These are phyloP conservation scores for Picochlorum sp. DNA, from an alignment of 139 green algal species.

Conservation along the genomic window DNA sequence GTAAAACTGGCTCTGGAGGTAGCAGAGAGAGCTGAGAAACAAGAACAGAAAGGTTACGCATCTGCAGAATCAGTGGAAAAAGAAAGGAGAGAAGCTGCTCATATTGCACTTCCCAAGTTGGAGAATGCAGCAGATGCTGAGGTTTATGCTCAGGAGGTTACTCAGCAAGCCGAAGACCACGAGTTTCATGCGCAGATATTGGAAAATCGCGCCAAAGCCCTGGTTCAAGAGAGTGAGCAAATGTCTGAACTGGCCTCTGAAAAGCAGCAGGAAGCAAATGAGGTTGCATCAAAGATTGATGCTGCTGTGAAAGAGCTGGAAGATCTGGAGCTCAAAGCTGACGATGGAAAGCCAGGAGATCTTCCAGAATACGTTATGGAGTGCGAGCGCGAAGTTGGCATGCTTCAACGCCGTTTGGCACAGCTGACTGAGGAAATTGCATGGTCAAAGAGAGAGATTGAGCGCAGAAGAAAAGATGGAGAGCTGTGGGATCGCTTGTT, in stretches of 20 bases:
- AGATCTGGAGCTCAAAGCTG: slow-evolving; percentile 6
- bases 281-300: not conserved
- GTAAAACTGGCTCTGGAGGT: not conserved
- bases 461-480: not conserved
- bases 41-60: not conserved
- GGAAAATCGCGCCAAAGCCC: slow-evolving; percentile 10
- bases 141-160: slow-evolving; percentile 1
- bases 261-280: slow-evolving; percentile 3
- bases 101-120: not conserved
- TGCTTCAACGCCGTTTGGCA: slow-evolving; percentile 3
- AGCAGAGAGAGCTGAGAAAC: not conserved
- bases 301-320: slow-evolving; percentile 2
- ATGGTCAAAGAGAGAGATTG: not conserved
- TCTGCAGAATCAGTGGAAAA: slow-evolving; percentile 14
- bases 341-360: not conserved
- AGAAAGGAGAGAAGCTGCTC: slow-evolving; percentile 13
- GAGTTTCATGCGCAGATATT: slow-evolving; percentile 24
- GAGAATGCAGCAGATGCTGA: not conserved
- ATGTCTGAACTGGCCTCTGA: slow-evolving; percentile 4
- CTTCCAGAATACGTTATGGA: slow-evolving; percentile 20
- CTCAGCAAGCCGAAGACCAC: slow-evolving; percentile 9
- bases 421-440: slow-evolving; percentile 15
- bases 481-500: slow-evolving; percentile 3
- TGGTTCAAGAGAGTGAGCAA: slow-evolving; percentile 10
- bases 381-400: slow-evolving; percentile 18